Evolutionary conservation across 192 early-diverging fungal genomes (phyloP).

Genomic region (Kickxella alabastrina): DNA sequence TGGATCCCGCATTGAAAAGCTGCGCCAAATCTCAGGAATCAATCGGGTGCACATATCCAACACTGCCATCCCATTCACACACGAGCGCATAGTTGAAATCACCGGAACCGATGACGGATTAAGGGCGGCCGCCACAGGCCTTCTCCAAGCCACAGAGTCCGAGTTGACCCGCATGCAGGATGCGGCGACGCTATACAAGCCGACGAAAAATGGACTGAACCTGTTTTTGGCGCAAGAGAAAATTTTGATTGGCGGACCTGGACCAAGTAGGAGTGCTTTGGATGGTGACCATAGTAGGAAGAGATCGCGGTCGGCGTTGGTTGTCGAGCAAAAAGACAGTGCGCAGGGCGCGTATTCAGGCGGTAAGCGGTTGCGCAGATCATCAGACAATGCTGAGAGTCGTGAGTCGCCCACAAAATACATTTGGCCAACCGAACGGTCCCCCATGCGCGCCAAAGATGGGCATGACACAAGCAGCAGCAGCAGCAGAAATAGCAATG

Average conservation of each 20-base stretch:
- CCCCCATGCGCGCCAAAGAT: not conserved
- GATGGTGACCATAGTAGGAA: too few relatives aligned
- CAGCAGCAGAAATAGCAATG: slow-evolving; percentile 2
- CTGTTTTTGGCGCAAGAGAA: slow-evolving; percentile 26
- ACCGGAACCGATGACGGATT: slow-evolving; percentile 18
- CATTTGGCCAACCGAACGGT: too few relatives aligned
- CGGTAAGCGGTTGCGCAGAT: slow-evolving; percentile 23
- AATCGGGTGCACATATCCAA: slow-evolving; percentile 21
- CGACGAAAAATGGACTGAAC: slow-evolving; percentile 22
- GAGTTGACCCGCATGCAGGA: slow-evolving; percentile 12
- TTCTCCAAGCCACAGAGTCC: slow-evolving; percentile 16
- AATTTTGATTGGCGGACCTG: too few relatives aligned
- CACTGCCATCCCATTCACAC: slow-evolving; percentile 25
- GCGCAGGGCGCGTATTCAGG: too few relatives aligned
- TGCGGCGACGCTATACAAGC: slow-evolving; percentile 22
- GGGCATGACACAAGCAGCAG: not conserved
- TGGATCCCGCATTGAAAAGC: slow-evolving; percentile 14
- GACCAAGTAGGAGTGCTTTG: too few relatives aligned
- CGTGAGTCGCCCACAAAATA: not conserved
- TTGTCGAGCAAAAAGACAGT: too few relatives aligned
- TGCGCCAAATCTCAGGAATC: slow-evolving; percentile 16
- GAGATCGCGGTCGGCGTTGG: too few relatives aligned
- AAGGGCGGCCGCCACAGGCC: slow-evolving; percentile 1
- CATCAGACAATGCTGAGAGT: slow-evolving; percentile 14
- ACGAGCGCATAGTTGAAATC: slow-evolving; percentile 40